Evolutionary conservation across 2,329 filamentous ascomycete species (phyloP).

Genomic region (Penicillium crustosum): DNA sequence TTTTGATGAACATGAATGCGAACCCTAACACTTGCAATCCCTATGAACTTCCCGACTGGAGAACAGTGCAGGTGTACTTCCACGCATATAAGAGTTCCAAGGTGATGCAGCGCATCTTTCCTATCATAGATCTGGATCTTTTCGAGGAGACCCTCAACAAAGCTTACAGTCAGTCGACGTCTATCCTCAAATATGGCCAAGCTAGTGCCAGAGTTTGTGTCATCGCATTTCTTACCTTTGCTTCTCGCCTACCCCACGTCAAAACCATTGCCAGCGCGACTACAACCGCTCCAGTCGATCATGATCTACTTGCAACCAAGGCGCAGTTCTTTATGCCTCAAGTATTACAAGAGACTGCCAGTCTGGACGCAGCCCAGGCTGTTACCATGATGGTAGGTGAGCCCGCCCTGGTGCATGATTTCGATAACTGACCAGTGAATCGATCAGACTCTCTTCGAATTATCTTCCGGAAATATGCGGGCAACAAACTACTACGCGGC

Average conservation of each 20-base stretch:
- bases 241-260: conserved; percentile 27
- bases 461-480: conserved; percentile 50
- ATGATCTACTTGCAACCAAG: conserved; percentile 43
- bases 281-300: conserved; percentile 34
- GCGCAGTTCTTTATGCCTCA: conserved; percentile 47
- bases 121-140: conserved; percentile 49
- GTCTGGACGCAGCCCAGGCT: conserved; percentile 48
- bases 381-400: conserved; percentile 51
- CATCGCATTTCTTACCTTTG: conserved; percentile 50
- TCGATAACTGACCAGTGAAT: background rate
- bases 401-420: background rate
- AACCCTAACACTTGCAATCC: conserved; percentile 20
- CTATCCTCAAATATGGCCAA: conserved; percentile 22
- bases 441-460: conserved; percentile 46
- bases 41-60: conserved; percentile 40
- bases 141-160: conserved; percentile 48
- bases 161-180: conserved; percentile 43
- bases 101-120: conserved; percentile 49
- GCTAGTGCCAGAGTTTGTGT: conserved; percentile 49
- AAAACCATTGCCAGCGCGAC: background rate
- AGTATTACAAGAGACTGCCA: conserved; percentile 45
- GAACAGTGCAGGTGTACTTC: conserved; percentile 34
- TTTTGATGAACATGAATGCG: conserved; percentile 22
- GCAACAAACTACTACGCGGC: conserved; percentile 48
- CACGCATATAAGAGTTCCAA: conserved; percentile 33